Conservation (phyloP, 169 alveolate genomes). For the Amoebophrya sp. region DNA sequence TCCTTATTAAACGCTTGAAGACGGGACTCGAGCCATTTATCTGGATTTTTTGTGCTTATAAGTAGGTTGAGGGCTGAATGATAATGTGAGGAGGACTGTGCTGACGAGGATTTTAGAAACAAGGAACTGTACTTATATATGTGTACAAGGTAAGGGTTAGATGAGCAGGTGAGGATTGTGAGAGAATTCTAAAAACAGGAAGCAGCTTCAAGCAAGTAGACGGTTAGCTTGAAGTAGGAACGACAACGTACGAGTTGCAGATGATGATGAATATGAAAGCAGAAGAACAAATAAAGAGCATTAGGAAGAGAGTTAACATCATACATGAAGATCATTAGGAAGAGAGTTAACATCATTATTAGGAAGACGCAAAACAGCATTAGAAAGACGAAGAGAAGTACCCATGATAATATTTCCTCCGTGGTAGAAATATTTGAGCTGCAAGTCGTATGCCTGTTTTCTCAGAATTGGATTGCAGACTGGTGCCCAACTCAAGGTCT, state of each 20-base stretch:
- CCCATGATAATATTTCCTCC: not conserved
- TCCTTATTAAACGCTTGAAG: not conserved
- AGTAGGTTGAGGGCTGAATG: no score
- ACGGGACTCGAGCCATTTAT: not conserved
- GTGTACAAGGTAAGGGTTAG: not conserved
- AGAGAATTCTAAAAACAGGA: not conserved
- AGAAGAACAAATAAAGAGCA: not conserved
- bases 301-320: not conserved
- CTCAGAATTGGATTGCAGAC: not conserved
- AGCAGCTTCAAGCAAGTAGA: not conserved
- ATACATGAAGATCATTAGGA: not conserved
- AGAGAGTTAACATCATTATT: not conserved
- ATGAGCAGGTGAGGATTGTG: not conserved
- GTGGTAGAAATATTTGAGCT: not conserved
- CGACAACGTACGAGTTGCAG: not conserved
- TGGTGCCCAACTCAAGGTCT: not conserved
- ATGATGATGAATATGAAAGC: not conserved
- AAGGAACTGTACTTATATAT: not conserved
- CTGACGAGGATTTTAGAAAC: not conserved
- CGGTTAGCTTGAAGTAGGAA: not conserved
- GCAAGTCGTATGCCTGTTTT: not conserved
- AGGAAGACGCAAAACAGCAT: no score
- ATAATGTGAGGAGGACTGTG: no score
- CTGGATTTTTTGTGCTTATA: no score
- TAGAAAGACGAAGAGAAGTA: not conserved